A percentile compares a stretch with the other conserved stretches of the same genome.
Evolutionary conservation across 176 grass and related monocot genomes (phyloP).

Genomic region (Carex parvula): DNA sequence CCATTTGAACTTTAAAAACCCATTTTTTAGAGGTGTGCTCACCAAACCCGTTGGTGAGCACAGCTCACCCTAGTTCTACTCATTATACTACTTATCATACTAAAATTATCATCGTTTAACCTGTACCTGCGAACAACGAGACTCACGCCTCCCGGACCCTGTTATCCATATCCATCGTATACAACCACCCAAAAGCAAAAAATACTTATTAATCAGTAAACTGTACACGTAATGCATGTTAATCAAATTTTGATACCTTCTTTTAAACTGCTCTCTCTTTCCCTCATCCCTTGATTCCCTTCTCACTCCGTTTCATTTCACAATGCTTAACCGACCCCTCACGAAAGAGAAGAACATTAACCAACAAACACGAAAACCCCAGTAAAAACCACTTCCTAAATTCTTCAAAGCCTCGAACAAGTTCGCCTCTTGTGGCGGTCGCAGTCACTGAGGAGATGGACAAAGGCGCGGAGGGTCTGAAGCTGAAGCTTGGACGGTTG

Average conservation of each 20-base stretch:
- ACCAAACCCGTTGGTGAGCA: too few species aligned
- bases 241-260: neutral
- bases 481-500: conserved; percentile 37
- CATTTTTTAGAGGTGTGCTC: too few species aligned
- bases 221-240: neutral
- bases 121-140: conserved; percentile 8
- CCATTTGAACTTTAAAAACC: too few species aligned
- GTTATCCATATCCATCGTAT: neutral
- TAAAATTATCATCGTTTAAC: neutral
- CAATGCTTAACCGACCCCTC: neutral
- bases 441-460: conserved; percentile 26
- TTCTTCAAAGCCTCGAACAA: neutral
- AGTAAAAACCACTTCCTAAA: neutral
- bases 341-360: neutral
- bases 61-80: too few species aligned
- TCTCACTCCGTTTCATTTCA: neutral
- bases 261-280: conserved; percentile 17
- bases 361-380: neutral
- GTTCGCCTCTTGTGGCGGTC: neutral
- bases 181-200: neutral
- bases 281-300: neutral
- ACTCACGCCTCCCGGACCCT: neutral
- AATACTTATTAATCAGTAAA: conserved; percentile 17
- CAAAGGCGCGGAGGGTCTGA: conserved; percentile 31
- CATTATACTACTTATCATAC: neutral